Conservation (phyloP, 345 rosid genomes). For the Murraya koenigii region DNA sequence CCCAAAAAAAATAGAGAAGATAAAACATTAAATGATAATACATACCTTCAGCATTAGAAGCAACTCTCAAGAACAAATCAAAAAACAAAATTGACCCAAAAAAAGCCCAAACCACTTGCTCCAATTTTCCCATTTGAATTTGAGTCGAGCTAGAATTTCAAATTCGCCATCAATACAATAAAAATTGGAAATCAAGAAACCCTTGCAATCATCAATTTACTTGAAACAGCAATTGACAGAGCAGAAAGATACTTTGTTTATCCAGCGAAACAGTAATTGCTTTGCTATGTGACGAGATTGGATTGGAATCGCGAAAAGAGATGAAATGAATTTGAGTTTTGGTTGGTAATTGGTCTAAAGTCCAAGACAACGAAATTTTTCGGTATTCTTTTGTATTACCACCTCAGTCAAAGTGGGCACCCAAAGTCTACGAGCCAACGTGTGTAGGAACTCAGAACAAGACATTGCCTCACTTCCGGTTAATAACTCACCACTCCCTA, state of each 20-base stretch:
- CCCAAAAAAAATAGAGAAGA: not conserved
- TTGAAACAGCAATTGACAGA: not conserved
- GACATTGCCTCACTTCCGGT: not conserved
- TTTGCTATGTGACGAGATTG: not conserved
- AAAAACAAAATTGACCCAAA: conserved; percentile 45
- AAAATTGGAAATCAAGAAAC: not conserved
- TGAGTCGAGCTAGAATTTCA: not conserved
- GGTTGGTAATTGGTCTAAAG: not conserved
- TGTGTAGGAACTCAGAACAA: not conserved
- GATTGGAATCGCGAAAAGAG: not conserved
- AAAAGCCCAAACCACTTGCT: conserved; percentile 36
- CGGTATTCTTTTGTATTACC: not conserved
- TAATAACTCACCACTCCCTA: not conserved
- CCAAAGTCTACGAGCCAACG: not conserved
- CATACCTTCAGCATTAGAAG: conserved; percentile 76
- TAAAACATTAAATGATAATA: not conserved
- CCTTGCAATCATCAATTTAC: not conserved
- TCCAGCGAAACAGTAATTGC: not conserved
- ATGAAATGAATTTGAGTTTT: not conserved
- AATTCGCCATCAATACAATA: not conserved
- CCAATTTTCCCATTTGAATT: conserved; percentile 16
- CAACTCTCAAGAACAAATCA: conserved; percentile 41
- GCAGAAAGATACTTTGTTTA: not conserved
- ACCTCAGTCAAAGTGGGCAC: not conserved
- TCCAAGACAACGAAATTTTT: not conserved